Evolutionary conservation across 441 rosid genomes (phyloP), one percentile per base, ranked within the genome.

Genomic region (Euphorbia celastroides): DNA sequence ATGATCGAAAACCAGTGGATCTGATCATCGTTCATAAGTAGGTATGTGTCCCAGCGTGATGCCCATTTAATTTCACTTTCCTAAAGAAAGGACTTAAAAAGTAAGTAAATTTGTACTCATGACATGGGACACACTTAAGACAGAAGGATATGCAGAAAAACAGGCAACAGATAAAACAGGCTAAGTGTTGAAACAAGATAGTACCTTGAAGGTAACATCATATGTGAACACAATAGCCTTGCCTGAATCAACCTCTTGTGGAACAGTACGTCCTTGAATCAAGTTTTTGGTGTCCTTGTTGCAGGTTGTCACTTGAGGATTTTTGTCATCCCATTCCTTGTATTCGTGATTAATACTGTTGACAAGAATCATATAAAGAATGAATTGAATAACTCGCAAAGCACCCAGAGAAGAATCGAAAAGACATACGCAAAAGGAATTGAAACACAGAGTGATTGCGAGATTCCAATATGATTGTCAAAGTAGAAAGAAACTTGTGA

Each of bases 1-100:
- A 92, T 88, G 76, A 92, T 92, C 67, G 98, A 92, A 74, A 92
- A 92, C 96, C 98, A 92, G 60, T 92, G 98, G 70, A 92, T 92
- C 74, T 90, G 98, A 82, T 92, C 98, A 55, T 92, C 98, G 65
- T 92, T 90, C 97, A 90, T 90, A 73, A 92, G 96, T 38, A 92
- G 87, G 77, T 92, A 92, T 1, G 93, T 92, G 80, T 90, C 97
- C 98, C 98, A 92, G 16, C 98, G 97, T 72, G 98, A 92, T 57
- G 98, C 98, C 98, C 98, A 92, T 84, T 92, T 92, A 77, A 90
- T 87, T 14, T 85, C 96, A 81, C 98, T 90, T 72, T 85, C 97
- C 97, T 89, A 62, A 22, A 65, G 6, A 62, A 61, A 30, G 31
- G 22, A 54, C 65, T 27, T 12, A 31, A 59, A 28, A 66, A 72